Percentiles rank a stretch among this genome's conserved stretches.
These are phyloP conservation scores for Penicillium coffeae DNA, from an alignment of 495 filamentous ascomycete genomes.

Conservation along the genomic window DNA sequence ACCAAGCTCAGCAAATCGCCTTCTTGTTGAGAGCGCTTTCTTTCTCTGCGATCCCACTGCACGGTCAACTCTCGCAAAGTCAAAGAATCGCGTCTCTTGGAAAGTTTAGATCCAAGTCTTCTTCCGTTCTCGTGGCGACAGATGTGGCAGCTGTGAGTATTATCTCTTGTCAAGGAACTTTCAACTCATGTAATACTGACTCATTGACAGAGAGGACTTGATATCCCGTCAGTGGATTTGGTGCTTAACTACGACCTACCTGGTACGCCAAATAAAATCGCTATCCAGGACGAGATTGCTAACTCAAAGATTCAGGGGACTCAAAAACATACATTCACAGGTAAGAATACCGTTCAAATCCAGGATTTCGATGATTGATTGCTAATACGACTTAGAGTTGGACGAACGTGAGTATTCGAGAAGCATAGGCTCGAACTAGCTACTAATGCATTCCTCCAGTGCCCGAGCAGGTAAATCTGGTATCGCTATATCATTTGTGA, in stretches of 20 bases:
- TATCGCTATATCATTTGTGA: constrained; percentile 75
- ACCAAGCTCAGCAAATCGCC: constrained; percentile 79
- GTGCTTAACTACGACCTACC: constrained; percentile 88
- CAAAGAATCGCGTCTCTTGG: constrained; percentile 77
- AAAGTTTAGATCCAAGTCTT: constrained; percentile 73
- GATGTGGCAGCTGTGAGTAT: constrained; percentile 76
- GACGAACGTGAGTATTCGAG: constrained; percentile 55
- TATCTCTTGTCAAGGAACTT: no score
- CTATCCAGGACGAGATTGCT: not conserved
- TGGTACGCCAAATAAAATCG: not conserved
- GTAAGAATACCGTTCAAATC: no score
- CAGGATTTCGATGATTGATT: no score
- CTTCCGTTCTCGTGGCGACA: constrained; percentile 89
- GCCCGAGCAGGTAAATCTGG: constrained; percentile 86
- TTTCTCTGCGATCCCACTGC: constrained; percentile 82
- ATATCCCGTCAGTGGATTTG: constrained; percentile 88
- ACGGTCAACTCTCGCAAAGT: constrained; percentile 84
- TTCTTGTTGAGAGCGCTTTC: constrained; percentile 77
- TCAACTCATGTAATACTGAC: no score
- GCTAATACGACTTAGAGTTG: no score
- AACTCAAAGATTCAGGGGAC: constrained; percentile 38
- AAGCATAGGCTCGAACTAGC: not conserved
- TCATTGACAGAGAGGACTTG: constrained; percentile 64
- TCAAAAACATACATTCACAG: constrained; percentile 93
- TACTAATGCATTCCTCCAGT: not conserved